Percentiles rank a stretch among this genome's conserved stretches.
phyloP scores from a whole-genome alignment of 2,329 filamentous ascomycete genomes.

The Aspergillus unguis region DNA sequence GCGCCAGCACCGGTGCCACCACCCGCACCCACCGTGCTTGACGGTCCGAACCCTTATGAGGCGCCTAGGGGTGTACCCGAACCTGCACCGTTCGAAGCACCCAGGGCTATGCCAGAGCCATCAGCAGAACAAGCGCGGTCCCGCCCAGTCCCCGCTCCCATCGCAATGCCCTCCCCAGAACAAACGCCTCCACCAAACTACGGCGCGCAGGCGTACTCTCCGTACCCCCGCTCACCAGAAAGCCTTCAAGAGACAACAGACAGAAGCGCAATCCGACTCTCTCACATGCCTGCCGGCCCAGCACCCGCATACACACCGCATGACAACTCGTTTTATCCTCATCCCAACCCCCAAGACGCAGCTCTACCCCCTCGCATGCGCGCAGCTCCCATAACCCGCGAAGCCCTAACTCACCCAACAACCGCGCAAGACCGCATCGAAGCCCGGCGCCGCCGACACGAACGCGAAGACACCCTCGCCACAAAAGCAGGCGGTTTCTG shows the following conservation, averaged over 20 bases:
- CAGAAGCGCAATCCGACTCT: conserved; percentile 59
- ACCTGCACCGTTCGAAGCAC: background rate
- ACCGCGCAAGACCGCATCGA: conserved; percentile 40
- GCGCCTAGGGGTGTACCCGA: background rate
- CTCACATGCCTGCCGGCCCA: conserved; percentile 50
- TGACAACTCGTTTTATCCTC: conserved; percentile 16
- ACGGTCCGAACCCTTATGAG: background rate
- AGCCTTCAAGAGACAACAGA: conserved; percentile 59
- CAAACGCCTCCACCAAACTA: conserved; percentile 56
- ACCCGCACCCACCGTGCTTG: background rate
- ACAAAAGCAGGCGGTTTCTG: conserved; percentile 59
- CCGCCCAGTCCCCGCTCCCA: conserved; percentile 45
- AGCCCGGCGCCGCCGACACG: conserved; percentile 55
- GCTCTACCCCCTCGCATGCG: conserved; percentile 27
- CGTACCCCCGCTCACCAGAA: conserved; percentile 60
- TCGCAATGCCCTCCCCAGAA: conserved; percentile 51
- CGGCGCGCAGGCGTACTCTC: conserved; percentile 49
- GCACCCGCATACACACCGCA: conserved; percentile 36
- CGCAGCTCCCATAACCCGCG: conserved; percentile 22
- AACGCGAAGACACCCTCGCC: conserved; percentile 64
- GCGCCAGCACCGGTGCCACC: background rate
- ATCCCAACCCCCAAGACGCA: background rate
- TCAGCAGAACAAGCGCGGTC: background rate
- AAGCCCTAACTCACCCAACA: conserved; percentile 23
- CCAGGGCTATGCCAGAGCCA: background rate